Evolutionary conservation across 2,329 filamentous ascomycete species (phyloP).

Genomic region (Xylaria multiplex): DNA sequence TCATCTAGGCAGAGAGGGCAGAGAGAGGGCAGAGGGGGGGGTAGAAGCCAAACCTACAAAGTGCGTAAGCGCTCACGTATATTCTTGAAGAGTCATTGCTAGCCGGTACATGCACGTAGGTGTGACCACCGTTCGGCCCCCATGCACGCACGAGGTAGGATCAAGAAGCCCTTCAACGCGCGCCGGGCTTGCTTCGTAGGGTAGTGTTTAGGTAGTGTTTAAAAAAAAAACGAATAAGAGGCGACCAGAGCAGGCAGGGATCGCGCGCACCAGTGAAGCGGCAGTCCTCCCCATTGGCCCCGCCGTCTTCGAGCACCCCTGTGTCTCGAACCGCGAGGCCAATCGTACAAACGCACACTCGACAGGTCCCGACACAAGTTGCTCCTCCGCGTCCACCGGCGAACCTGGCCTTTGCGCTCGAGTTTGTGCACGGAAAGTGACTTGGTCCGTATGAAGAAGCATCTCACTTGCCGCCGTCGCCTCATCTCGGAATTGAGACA

Average conservation of each 20-base stretch:
- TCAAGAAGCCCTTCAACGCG: conserved; percentile 41
- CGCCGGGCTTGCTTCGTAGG: conserved; percentile 6
- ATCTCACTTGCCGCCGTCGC: conserved; percentile 2
- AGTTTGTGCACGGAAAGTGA: conserved; percentile 33
- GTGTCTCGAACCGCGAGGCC: conserved; percentile 24
- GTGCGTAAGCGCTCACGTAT: no score
- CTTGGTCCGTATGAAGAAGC: conserved; percentile 28
- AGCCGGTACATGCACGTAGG: no score
- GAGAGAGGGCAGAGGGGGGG: no score
- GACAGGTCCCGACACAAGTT: conserved; percentile 35
- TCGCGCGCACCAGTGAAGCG: conserved; percentile 41
- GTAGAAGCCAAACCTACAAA: no score
- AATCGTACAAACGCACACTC: conserved; percentile 23
- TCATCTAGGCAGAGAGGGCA: no score
- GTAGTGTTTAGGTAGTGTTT: no score
- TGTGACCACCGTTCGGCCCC: no score
- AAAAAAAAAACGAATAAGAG: conserved; percentile 38
- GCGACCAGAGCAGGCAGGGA: conserved; percentile 37
- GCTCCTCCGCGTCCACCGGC: conserved; percentile 33
- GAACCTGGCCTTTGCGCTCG: conserved; percentile 25
- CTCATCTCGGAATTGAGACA: background rate
- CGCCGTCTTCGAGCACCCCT: conserved; percentile 34
- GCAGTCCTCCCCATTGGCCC: conserved; percentile 42
- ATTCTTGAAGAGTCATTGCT: no score
- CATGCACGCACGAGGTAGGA: no score